phyloP scores from a whole-genome alignment of 345 rosid genomes.

The Syzygium jambos region DNA sequence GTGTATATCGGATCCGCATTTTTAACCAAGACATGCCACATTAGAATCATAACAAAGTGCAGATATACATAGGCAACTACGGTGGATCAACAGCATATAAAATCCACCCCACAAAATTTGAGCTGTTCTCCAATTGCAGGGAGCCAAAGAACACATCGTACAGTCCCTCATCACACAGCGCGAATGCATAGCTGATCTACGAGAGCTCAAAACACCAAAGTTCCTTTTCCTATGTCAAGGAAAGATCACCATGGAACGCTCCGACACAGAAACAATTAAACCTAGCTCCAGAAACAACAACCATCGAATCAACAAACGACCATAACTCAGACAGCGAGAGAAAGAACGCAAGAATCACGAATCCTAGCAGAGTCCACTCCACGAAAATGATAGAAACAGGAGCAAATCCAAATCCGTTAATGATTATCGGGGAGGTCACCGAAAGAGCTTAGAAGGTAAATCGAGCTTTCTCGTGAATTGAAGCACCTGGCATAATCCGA shows the following conservation, averaged over 20 bases:
- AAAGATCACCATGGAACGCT: not conserved
- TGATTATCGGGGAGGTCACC: not conserved
- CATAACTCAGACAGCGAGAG: not conserved
- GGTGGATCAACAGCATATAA: not conserved
- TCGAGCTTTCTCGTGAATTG: not conserved
- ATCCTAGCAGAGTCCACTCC: not conserved
- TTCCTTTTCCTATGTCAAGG: not conserved
- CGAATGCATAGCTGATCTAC: not conserved
- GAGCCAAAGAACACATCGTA: not conserved
- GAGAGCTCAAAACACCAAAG: not conserved
- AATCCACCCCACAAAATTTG: not conserved
- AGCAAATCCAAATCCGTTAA: not conserved
- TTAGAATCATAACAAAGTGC: not conserved
- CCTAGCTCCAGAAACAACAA: not conserved
- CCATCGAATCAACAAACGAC: not conserved
- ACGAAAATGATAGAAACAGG: not conserved
- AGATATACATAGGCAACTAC: not conserved
- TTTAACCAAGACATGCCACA: not conserved
- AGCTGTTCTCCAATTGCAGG: not conserved
- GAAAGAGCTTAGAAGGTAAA: not conserved
- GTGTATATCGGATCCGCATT: not conserved
- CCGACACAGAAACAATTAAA: not conserved
- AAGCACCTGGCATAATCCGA: conserved; percentile 42
- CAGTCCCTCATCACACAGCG: not conserved
- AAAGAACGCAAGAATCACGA: not conserved